Base-by-base conservation (phyloP, 2,329 filamentous ascomycete genomes). In the Orbilia oligospora region DNA sequence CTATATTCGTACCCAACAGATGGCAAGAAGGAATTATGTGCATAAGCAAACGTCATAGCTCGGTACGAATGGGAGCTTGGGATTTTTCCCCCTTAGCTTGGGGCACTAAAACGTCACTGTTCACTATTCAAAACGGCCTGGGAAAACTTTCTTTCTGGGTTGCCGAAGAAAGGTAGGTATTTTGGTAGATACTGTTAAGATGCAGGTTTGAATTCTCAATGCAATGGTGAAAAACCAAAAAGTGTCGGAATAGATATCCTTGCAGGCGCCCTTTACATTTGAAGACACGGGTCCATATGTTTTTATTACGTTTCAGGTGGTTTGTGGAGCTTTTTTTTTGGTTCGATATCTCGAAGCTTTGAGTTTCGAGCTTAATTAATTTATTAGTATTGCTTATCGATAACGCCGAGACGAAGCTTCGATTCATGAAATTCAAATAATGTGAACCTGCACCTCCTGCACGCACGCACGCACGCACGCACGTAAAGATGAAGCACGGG, bases 11-110 rank as follows among this genome's bases (percentile, higher is more conserved):
- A 68, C 30, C 61, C 75, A 78, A 78, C 75, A 72, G 63, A 78
- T 67, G 75, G 75, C 63, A 78, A 78, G 61, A 71, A 68, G 68
- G 63, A 78, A 72, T 78, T 72, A 48, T 71, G 68, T 78, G 68
- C 75, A 78, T 78, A 64, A 78, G 75, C 75, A 67, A 68, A 78
- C 75, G 75, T 78, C 75, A 78, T 78, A 78, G 68, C 38, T 77
- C 67, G 66, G 67, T 77, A 58, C 41, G 20, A 67, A 71, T 63
- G 10, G 38, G 56, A 70, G 72, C 66, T 61, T 71, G 61, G 46
- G 36, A 38, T 24, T 16, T 38, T 16, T 49, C 33, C 41, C 41
- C 27, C 55, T 70, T 49, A 49, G 55, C 41, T 51, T 33, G 1
- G n/a, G n/a, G n/a, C 67, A 33, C 49, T 67, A 49, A 67, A 72